Evolutionary conservation across 805 yeast species (phyloP).

Genomic region (Saccharomyces jurei): DNA sequence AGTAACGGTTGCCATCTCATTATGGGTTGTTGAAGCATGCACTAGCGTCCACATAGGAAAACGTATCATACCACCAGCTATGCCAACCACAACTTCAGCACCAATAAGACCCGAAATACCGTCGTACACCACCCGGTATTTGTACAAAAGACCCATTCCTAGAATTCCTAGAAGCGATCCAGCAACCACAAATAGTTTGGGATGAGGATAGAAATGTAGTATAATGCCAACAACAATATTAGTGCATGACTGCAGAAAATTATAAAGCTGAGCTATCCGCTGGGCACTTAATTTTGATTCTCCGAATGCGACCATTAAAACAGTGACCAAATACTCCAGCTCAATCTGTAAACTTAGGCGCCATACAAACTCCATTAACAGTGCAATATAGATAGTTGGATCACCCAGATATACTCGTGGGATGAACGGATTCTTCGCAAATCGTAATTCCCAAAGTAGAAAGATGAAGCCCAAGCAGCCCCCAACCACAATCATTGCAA

Average conservation of each 20-base stretch:
- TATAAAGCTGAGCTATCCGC: conserved; percentile 44
- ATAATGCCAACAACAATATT: conserved; percentile 41
- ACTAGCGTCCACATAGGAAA: conserved; percentile 53
- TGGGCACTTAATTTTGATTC: conserved; percentile 26
- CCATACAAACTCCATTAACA: conserved; percentile 46
- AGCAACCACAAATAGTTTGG: conserved; percentile 48
- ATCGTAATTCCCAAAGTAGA: conserved; percentile 43
- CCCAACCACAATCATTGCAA: conserved; percentile 52
- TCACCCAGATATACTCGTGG: conserved; percentile 46
- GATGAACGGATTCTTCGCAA: conserved; percentile 43
- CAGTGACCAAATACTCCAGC: conserved; percentile 47
- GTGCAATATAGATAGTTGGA: conserved; percentile 53
- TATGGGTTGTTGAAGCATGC: conserved; percentile 49
- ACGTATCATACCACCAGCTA: conserved; percentile 62
- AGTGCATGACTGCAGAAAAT: conserved; percentile 48
- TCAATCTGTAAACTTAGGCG: conserved; percentile 25
- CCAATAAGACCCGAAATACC: conserved; percentile 50
- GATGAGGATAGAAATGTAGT: conserved; percentile 37
- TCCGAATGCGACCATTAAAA: conserved; percentile 45
- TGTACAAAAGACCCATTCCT: conserved; percentile 46
- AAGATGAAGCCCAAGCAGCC: conserved; percentile 40
- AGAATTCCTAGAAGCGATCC: conserved; percentile 49
- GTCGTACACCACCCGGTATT: conserved; percentile 42
- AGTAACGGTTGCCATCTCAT: conserved; percentile 51
- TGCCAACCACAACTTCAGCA: conserved; percentile 49